Conservation (phyloP, 805 yeast species). For the Teunomyces stri region DNA sequence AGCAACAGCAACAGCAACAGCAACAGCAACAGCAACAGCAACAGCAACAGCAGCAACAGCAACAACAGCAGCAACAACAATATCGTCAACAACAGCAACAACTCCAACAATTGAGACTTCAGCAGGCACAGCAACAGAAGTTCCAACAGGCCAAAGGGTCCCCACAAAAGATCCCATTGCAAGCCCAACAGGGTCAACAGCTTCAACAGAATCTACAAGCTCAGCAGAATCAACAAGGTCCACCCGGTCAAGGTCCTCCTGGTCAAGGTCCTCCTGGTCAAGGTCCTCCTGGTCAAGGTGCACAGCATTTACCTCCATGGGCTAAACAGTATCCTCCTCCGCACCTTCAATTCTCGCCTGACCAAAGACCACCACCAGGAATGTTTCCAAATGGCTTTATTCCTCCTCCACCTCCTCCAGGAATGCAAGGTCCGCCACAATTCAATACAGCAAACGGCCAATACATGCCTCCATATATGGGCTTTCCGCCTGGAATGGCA, state of each 20-base stretch:
- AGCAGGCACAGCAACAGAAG: conserved; percentile 7
- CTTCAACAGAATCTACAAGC: conserved; percentile 7
- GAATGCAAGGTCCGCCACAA: conserved; percentile 11
- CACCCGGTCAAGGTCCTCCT: conserved; percentile 8
- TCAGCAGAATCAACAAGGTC: conserved; percentile 2
- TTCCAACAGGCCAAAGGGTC: conserved; percentile 9
- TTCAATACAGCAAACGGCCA: conserved; percentile 9
- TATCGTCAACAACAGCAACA: conserved; percentile 11
- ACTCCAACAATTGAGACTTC: conserved; percentile 1
- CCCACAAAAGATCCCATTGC: conserved; percentile 1
- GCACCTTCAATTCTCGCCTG: conserved; percentile 13
- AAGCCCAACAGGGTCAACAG: conserved; percentile 11
- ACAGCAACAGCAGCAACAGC: conserved; percentile 15
- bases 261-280: conserved; percentile 3
- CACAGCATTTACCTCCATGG: conserved; percentile 25
- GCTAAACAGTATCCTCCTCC: conserved; percentile 18
- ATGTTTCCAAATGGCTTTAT: conserved; percentile 33
- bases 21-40: conserved; percentile 10
- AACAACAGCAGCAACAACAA: conserved; percentile 15
- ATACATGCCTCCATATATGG: conserved; percentile 12
- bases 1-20: conserved; percentile 14
- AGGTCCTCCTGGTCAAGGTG: conserved; percentile 1
- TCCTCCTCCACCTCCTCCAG: conserved; percentile 16
- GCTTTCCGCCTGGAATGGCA: conserved; percentile 21
- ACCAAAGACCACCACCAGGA: conserved; percentile 27